Evolutionary conservation across 2,329 filamentous ascomycete genomes (phyloP).

Genomic region (Didymella exigua): DNA sequence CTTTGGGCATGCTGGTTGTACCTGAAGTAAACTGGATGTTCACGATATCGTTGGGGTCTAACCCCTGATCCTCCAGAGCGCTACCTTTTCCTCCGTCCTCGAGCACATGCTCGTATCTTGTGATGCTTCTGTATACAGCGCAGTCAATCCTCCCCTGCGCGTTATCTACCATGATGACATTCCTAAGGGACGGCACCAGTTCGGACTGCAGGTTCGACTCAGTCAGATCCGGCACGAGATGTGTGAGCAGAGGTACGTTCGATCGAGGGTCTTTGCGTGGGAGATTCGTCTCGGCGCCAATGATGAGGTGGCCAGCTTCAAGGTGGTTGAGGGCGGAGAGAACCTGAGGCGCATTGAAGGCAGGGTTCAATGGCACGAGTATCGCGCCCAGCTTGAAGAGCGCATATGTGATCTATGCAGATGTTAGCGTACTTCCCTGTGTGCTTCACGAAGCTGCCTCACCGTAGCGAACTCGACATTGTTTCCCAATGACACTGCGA

Average conservation of each 20-base stretch:
- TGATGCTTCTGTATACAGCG: slow-evolving; percentile 41
- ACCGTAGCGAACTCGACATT: slow-evolving; percentile 80
- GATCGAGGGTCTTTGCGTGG: slow-evolving; percentile 67
- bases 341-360: slow-evolving; percentile 82
- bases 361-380: slow-evolving; percentile 90
- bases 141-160: slow-evolving; percentile 61
- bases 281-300: slow-evolving; percentile 86
- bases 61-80: slow-evolving; percentile 55
- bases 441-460: slow-evolving; percentile 24
- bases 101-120: slow-evolving; percentile 53
- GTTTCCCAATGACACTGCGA: slow-evolving; percentile 87
- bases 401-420: slow-evolving; percentile 70
- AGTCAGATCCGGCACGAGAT: slow-evolving; percentile 59
- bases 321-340: slow-evolving; percentile 79
- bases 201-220: slow-evolving; percentile 57
- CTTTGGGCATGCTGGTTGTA: slow-evolving; percentile 90
- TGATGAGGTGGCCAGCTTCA: slow-evolving; percentile 73
- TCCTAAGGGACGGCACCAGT: slow-evolving; percentile 70
- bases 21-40: slow-evolving; percentile 98
- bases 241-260: slow-evolving; percentile 63
- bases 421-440: slow-evolving; percentile 16
- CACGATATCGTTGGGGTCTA: slow-evolving; percentile 71
- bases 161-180: slow-evolving; percentile 81
- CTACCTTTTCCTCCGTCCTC: slow-evolving; percentile 51
- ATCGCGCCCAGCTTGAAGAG: slow-evolving; percentile 94